Base-by-base conservation (phyloP, 2,329 filamentous ascomycete genomes). In the Fusarium newnesense region DNA sequence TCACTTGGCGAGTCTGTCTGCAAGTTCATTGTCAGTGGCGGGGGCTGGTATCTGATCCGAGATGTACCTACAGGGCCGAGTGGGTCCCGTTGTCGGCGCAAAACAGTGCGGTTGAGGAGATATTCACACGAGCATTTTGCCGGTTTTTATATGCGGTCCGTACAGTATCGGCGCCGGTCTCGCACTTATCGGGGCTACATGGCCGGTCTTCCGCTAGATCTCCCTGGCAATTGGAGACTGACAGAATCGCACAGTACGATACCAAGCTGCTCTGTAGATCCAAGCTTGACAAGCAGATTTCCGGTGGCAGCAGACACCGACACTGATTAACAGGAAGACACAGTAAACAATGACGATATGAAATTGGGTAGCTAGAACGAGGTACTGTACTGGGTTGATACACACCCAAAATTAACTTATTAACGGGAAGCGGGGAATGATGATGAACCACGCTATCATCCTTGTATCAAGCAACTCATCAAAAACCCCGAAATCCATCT, bases 61-160 rank as follows among this genome's bases (percentile, higher is more conserved):
- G 12, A 42, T 42, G 53, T 56, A 42, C 49, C 21, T 67, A 67
- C 64, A 62, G 47, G 54, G 32, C 53, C 47, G 32, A 58, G 70
- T 67, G 70, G 64, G 44, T 44, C 67, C 61, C 50, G 61, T 68
- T 68, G 58, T 73, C 70, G 70, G 70, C 49, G 58, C 24, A 19
- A 43, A 21, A 71, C 70, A 74, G 70, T 73, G 70, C 70, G 70
- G 70, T 74, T 73, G 70, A 73, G 70, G n/a, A 12, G 3, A 8
- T 9, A 7, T 50, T 73, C 58, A 43, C 54, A 73, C 70, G 57
- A 4, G 16, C 6, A 13, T 4, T 4, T 8, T 18, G 30, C 24
- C 9, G 8, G 7, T 4, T 10, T 24, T 19, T 19, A 9, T 9
- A 19, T 21, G 24, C 11, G 24, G 7, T 44, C 28, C n/a, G 67